Evolutionary conservation across 495 filamentous ascomycete genomes (phyloP), one percentile per base, ranked within the genome.

Genomic region (Penicillium fimorum): DNA sequence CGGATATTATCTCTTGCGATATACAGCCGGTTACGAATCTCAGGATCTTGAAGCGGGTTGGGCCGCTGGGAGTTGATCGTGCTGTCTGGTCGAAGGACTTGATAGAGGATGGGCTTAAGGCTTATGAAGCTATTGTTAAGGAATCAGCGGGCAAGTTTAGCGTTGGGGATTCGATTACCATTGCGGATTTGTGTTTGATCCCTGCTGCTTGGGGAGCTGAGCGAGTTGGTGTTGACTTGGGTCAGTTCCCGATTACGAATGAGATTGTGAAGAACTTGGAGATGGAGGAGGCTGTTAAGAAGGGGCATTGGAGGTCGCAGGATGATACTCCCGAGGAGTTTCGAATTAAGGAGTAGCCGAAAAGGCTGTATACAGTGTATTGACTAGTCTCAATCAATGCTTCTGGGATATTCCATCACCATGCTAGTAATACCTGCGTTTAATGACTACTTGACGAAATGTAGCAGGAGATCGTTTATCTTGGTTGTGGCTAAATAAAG

Each of bases 151-250:
- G 79, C 20, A 54, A 44, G 44, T 83, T 76, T 55, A 79, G 74
- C 42, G 75, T 82, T 29, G 80, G 79, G 0, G 79, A 84, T 68
- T 43, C 59, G 44, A 66, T 83, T 10, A 77, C 73, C 0, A 47
- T 81, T 50, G 81, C 81, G 42, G 81, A 84, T 73, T 67, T 82
- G n/a, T 75, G 71, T 50, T 62, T 84, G 45, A 62, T 79, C 43
- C 80, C 79, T 27, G 78, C 78, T 29, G 75, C 76, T 20, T 81
- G 77, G 75, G 75, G 72, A 2, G 79, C 80, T 15, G 61, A 79
- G 68, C 57, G 78, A 40, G 75, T 69, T 10, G 77, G 75, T 9
- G 73, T 84, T 18, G 72, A 82, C 64, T 38, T 82, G 53, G 53
- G 43, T 15, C 50, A 18, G 37, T 79, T 72, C 44, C 75, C 75